Evolutionary conservation across 2,329 filamentous ascomycete species (phyloP).

Genomic region (Neonectria magnoliae): DNA sequence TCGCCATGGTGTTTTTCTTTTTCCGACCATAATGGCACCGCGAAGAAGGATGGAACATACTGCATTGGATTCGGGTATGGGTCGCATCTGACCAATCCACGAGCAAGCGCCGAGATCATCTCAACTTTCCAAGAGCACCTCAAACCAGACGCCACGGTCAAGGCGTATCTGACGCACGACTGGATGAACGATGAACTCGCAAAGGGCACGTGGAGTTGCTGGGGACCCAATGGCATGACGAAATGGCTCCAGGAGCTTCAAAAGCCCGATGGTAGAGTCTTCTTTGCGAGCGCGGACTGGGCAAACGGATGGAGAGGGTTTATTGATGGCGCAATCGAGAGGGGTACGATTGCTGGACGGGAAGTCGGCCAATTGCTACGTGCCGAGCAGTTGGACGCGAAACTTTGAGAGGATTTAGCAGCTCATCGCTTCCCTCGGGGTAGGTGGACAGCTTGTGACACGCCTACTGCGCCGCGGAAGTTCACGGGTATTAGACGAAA

Average conservation of each 20-base stretch:
- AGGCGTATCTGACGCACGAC: conserved; percentile 35
- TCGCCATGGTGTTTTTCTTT: conserved; percentile 10
- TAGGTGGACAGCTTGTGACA: no score
- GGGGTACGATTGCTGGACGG: conserved; percentile 9
- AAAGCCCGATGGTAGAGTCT: conserved; percentile 22
- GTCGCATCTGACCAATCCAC: conserved; percentile 11
- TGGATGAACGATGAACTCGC: conserved; percentile 32
- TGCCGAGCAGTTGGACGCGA: neutral
- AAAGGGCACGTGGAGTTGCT: conserved; percentile 32
- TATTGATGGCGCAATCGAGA: conserved; percentile 39
- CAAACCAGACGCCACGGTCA: conserved; percentile 17
- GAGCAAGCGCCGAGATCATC: neutral
- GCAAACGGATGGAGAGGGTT: conserved; percentile 39
- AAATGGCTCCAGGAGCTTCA: conserved; percentile 29
- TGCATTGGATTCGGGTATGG: conserved; percentile 33
- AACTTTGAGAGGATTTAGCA: neutral
- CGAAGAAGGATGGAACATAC: conserved; percentile 21
- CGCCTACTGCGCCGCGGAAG: no score
- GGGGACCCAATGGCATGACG: conserved; percentile 23
- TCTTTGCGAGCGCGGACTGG: conserved; percentile 38
- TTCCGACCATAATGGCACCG: conserved; percentile 31
- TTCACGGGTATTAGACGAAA: neutral
- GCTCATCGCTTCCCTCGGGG: no score
- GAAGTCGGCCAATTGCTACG: neutral
- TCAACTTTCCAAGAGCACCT: conserved; percentile 18